A percentile compares a stretch with the other conserved stretches of the same genome.
These are phyloP conservation scores for Exserohilum rostratum DNA, from an alignment of 2,329 filamentous ascomycete genomes.

Conservation along the genomic window DNA sequence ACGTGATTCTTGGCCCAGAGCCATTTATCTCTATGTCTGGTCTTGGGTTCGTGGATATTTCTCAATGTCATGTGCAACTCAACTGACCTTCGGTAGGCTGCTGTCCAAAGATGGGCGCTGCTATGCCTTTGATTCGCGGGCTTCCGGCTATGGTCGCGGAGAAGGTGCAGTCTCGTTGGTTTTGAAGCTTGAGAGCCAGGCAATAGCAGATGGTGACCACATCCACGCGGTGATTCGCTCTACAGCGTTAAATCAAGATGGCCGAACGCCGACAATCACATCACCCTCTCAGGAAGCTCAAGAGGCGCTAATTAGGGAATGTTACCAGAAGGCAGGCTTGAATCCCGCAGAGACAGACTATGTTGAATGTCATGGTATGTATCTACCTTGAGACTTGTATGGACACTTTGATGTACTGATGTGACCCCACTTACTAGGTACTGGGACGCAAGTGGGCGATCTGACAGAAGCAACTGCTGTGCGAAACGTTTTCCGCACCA, in stretches of 20 bases:
- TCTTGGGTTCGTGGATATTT: too few species aligned
- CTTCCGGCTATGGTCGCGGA: neutral
- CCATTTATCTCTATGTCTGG: neutral
- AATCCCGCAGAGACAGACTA: too few species aligned
- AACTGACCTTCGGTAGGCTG: neutral
- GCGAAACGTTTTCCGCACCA: neutral
- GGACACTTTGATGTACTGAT: too few species aligned
- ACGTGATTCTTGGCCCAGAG: neutral
- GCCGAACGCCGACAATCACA: neutral
- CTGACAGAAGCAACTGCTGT: too few species aligned
- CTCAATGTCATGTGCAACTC: neutral
- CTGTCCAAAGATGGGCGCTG: neutral
- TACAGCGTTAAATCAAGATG: neutral
- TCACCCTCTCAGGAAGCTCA: too few species aligned
- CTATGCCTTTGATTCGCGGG: neutral
- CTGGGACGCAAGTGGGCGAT: too few species aligned
- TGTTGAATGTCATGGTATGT: too few species aligned
- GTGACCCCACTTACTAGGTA: too few species aligned
- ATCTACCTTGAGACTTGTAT: too few species aligned
- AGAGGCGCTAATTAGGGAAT: too few species aligned
- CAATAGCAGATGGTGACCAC: neutral
- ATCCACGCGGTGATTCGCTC: neutral
- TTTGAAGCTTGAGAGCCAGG: neutral
- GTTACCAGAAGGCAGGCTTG: neutral
- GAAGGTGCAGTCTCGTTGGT: neutral